Evolutionary conservation across 495 filamentous ascomycete genomes (phyloP).

Genomic region (Neurospora tetraspora): DNA sequence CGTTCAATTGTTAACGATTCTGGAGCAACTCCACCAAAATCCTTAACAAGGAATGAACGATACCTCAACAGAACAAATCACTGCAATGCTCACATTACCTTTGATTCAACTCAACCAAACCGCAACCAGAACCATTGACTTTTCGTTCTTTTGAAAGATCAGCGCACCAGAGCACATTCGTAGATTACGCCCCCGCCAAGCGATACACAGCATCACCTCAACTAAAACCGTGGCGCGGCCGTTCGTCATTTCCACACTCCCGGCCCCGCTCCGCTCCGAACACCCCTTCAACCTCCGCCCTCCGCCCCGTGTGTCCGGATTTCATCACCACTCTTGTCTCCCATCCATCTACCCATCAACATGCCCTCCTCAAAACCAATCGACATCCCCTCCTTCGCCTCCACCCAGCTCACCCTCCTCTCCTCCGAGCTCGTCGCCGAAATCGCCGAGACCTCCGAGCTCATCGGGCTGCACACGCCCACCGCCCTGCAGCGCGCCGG

Average conservation of each 20-base stretch:
- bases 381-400: conserved; percentile 67
- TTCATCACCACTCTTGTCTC: not conserved
- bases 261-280: not conserved
- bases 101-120: not conserved
- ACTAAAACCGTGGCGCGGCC: not conserved
- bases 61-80: not conserved
- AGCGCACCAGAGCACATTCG: not conserved
- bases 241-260: not conserved
- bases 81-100: not conserved
- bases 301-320: not conserved
- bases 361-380: conserved; percentile 37
- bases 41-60: not conserved
- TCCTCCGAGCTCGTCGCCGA: conserved; percentile 69
- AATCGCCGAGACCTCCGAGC: conserved; percentile 57
- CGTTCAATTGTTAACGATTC: not conserved
- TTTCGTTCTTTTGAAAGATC: not conserved
- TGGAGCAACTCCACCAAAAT: not conserved
- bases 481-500: conserved; percentile 72
- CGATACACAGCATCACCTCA: not conserved
- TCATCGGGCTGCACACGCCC: conserved; percentile 62
- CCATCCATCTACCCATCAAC: not conserved
- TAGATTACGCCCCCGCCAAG: not conserved
- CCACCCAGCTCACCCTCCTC: conserved; percentile 69
- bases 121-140: not conserved
- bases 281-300: not conserved